These are phyloP conservation scores for Cladosporium phlei DNA, from an alignment of 2,329 filamentous ascomycete species.

Conservation along the genomic window DNA sequence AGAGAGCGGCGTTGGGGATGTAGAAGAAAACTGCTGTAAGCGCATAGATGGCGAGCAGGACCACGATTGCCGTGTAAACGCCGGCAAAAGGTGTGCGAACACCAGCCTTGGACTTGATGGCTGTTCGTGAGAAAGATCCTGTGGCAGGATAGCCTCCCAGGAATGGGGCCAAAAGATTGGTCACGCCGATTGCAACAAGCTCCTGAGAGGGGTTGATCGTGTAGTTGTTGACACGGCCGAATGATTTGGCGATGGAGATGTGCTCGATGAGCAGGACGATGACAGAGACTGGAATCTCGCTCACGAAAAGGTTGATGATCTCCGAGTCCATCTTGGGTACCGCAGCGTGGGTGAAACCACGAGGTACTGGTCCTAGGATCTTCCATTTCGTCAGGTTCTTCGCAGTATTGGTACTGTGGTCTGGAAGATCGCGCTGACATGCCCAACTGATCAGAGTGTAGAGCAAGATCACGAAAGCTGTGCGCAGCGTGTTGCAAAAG, in stretches of 20 bases:
- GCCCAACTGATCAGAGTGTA: constrained; percentile 90
- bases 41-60: constrained; percentile 85
- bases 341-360: constrained; percentile 77
- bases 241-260: constrained; percentile 95
- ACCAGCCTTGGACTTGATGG: constrained; percentile 95
- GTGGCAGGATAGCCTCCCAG: constrained; percentile 88
- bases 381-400: constrained; percentile 55
- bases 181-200: constrained; percentile 86
- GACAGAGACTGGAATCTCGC: constrained; percentile 74
- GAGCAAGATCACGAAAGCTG: constrained; percentile 83
- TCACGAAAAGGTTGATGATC: constrained; percentile 64
- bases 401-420: constrained; percentile 21
- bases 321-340: constrained; percentile 63
- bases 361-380: constrained; percentile 71
- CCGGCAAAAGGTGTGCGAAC: constrained; percentile 88
- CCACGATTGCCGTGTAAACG: constrained; percentile 78
- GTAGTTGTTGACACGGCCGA: constrained; percentile 94
- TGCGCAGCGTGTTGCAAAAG: constrained; percentile 85
- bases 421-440: constrained; percentile 61
- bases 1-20: constrained; percentile 74
- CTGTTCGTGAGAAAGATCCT: constrained; percentile 91
- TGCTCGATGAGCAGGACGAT: constrained; percentile 97
- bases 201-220: constrained; percentile 93
- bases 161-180: constrained; percentile 86
- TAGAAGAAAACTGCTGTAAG: constrained; percentile 88